Conservation (phyloP, 2,329 filamentous ascomycete genomes). For the Aspergillus glaucus region DNA sequence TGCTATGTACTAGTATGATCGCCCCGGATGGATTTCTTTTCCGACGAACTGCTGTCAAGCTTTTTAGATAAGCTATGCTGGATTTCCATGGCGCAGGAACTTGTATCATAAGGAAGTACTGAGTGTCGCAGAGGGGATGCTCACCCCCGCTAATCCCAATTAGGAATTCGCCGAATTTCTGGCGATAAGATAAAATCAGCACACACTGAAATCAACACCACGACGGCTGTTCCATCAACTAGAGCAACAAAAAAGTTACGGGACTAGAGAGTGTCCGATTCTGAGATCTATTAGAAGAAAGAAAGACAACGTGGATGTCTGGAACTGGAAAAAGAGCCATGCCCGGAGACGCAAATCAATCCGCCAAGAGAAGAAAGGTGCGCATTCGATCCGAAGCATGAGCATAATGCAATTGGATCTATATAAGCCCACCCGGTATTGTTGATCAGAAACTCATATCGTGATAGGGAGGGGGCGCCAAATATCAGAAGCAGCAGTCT, state of each 20-base stretch:
- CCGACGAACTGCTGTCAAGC: background rate
- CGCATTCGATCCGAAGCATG: slow-evolving; percentile 1
- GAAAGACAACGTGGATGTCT: slow-evolving; percentile 14
- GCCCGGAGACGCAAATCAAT: slow-evolving; percentile 12
- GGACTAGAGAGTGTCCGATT: background rate
- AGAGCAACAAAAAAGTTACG: no score
- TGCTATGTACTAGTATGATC: background rate
- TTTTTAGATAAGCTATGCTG: background rate
- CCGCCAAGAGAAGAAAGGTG: slow-evolving; percentile 30
- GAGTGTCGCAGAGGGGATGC: no score
- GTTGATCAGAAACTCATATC: slow-evolving; percentile 2
- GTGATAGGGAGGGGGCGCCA: slow-evolving; percentile 22
- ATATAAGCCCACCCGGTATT: background rate
- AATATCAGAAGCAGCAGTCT: slow-evolving; percentile 24
- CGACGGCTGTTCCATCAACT: no score
- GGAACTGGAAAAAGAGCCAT: slow-evolving; percentile 26
- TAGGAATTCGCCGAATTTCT: no score
- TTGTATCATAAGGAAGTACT: no score
- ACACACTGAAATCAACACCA: no score
- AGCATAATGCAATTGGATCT: background rate
- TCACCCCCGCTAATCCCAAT: background rate
- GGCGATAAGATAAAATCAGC: no score
- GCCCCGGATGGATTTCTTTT: background rate
- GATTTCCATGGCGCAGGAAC: background rate
- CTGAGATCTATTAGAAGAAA: background rate